Conservation (phyloP, 2,329 filamentous ascomycete species). For the Bretziella fagacearum region DNA sequence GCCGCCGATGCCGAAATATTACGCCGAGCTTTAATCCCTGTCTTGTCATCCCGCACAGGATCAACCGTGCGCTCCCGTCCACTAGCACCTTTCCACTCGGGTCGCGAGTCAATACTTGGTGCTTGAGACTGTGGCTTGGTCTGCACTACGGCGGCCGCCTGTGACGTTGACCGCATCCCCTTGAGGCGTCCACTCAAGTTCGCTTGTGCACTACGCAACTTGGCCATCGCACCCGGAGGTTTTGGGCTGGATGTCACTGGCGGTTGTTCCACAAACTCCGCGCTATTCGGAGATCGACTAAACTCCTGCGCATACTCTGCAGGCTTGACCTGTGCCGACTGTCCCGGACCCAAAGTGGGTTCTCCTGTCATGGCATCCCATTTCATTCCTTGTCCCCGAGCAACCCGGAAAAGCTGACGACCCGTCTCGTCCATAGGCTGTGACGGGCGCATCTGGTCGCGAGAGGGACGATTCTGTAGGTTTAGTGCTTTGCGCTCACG, state of each 20-base stretch:
- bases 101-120: conserved; percentile 24
- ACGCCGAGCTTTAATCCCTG: conserved; percentile 6
- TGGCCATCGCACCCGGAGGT: conserved; percentile 15
- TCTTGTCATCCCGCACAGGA: conserved; percentile 40
- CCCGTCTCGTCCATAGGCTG: conserved; percentile 6
- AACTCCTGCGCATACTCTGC: conserved; percentile 28
- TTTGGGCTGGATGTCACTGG: neutral
- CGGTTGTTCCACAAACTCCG: conserved; percentile 12
- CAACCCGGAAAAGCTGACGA: conserved; percentile 15
- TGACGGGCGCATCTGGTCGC: conserved; percentile 20
- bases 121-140: neutral
- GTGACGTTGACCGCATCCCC: conserved; percentile 21
- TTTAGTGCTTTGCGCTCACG: conserved; percentile 22
- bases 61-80: conserved; percentile 48
- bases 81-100: conserved; percentile 57
- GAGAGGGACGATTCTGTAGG: conserved; percentile 26
- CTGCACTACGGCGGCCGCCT: conserved; percentile 10
- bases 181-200: conserved; percentile 31
- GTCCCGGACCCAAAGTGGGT: conserved; percentile 40
- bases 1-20: conserved; percentile 10
- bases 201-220: conserved; percentile 16
- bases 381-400: conserved; percentile 25
- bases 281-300: conserved; percentile 10
- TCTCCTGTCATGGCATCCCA: conserved; percentile 55
- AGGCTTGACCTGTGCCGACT: conserved; percentile 38